phyloP scores from a whole-genome alignment of 352 stramenopile genomes.

The Phytopythium montanum region DNA sequence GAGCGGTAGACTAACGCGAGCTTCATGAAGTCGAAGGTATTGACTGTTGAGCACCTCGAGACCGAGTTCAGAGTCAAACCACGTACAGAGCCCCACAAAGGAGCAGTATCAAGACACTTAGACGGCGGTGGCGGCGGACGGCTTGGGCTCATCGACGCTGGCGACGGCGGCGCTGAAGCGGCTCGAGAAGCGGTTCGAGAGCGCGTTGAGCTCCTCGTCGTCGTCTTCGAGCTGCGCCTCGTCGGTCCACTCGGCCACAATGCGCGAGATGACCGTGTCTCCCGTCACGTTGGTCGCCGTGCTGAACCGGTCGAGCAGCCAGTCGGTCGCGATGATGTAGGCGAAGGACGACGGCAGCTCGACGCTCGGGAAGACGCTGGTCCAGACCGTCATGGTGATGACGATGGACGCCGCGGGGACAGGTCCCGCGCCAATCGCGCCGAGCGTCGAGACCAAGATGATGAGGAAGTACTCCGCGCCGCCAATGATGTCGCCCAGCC shows the following conservation, averaged over 20 bases:
- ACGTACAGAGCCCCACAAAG: too few relatives aligned
- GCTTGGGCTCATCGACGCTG: neutral
- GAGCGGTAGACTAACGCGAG: neutral
- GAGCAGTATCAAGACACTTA: neutral
- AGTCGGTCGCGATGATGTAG: slow-evolving; percentile 20
- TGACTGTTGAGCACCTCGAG: too few relatives aligned
- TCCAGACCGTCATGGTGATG: slow-evolving; percentile 27
- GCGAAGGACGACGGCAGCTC: slow-evolving; percentile 25
- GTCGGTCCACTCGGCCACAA: slow-evolving; percentile 72
- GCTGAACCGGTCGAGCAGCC: slow-evolving; percentile 26
- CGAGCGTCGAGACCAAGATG: slow-evolving; percentile 21
- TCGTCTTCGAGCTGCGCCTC: slow-evolving; percentile 19
- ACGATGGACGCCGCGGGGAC: slow-evolving; percentile 16
- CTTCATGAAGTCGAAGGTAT: neutral
- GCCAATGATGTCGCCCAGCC: slow-evolving; percentile 13
- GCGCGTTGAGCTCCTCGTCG: neutral
- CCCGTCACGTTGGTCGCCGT: slow-evolving; percentile 22
- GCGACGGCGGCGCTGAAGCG: slow-evolving; percentile 2
- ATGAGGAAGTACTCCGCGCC: slow-evolving; percentile 19
- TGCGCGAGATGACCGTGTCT: slow-evolving; percentile 25
- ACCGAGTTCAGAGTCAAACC: too few relatives aligned
- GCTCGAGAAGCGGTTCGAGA: neutral
- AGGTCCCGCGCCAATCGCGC: slow-evolving; percentile 15
- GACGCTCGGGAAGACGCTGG: slow-evolving; percentile 14
- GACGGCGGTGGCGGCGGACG: neutral